These are phyloP conservation scores for Gynostemma pentaphyllum DNA, from an alignment of 306 rosid genomes.

Conservation along the genomic window DNA sequence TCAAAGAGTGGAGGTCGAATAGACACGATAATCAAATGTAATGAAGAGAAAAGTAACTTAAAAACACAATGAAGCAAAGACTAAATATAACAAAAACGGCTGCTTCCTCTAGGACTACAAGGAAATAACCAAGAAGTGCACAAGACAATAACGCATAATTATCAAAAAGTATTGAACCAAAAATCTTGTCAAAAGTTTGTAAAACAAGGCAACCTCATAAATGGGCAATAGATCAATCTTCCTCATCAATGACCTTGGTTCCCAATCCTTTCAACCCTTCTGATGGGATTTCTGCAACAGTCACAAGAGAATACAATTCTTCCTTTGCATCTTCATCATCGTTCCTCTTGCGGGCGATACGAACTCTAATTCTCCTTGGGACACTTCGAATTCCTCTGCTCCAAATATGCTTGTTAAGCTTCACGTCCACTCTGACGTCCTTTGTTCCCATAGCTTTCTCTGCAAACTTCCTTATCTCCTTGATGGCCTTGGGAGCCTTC, in stretches of 20 bases:
- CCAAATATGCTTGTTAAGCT: constrained; percentile 83
- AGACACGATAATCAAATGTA: not conserved
- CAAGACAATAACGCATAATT: constrained; percentile 14
- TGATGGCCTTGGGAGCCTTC: constrained; percentile 93
- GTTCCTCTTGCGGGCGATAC: constrained; percentile 94
- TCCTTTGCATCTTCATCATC: constrained; percentile 98
- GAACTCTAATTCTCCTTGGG: constrained; percentile 85
- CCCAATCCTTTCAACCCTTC: constrained; percentile 82
- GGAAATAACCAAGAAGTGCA: not conserved
- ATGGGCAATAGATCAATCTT: constrained; percentile 35
- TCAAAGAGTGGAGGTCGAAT: not conserved
- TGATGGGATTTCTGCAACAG: constrained; percentile 71
- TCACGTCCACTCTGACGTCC: constrained; percentile 90
- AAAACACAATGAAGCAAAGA: not conserved
- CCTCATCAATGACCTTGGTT: constrained; percentile 84
- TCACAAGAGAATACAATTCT: constrained; percentile 81
- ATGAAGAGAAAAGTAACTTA: not conserved
- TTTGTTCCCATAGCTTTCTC: constrained; percentile 85
- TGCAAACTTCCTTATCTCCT: constrained; percentile 91
- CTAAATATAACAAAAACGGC: not conserved
- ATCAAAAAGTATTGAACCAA: constrained; percentile 10
- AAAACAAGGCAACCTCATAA: constrained; percentile 7
- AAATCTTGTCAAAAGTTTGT: constrained; percentile 12
- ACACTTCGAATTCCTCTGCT: constrained; percentile 94
- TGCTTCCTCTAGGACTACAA: not conserved